A percentile compares a stretch with the other conserved stretches of the same genome.
These are phyloP conservation scores for Naegleria lovaniensis DNA, from an alignment of 208 protist species.

Conservation along the genomic window DNA sequence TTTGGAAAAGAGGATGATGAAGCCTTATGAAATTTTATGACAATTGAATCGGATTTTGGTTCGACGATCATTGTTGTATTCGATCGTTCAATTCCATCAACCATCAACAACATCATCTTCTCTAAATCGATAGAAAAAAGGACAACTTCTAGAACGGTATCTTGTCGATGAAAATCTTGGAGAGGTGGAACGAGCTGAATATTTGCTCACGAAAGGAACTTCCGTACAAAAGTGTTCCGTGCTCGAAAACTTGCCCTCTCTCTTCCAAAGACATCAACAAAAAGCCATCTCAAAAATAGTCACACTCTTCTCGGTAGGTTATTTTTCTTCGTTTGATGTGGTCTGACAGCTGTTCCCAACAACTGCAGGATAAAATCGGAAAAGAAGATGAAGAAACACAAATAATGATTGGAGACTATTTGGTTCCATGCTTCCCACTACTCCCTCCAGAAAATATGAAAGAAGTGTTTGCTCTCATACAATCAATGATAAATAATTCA, in stretches of 20 bases:
- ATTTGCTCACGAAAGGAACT: background rate
- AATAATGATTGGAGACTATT: background rate
- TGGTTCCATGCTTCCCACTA: background rate
- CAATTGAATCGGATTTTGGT: too few relatives aligned
- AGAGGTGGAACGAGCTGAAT: background rate
- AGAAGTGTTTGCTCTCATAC: background rate
- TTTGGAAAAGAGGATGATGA: background rate
- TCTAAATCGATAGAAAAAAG: conserved; percentile 13
- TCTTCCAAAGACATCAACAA: background rate
- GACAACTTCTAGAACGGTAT: background rate
- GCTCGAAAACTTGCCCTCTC: background rate
- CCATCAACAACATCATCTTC: background rate
- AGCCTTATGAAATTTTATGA: too few relatives aligned
- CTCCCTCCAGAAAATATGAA: background rate
- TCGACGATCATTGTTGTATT: too few relatives aligned
- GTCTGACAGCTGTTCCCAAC: background rate
- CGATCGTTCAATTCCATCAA: too few relatives aligned
- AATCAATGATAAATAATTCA: background rate
- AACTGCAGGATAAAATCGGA: background rate
- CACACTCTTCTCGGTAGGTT: background rate
- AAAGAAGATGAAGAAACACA: conserved; percentile 11
- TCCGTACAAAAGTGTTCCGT: background rate
- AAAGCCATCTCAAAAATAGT: background rate
- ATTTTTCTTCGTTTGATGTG: background rate
- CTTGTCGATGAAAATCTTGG: conserved; percentile 10